These are phyloP conservation scores for Rhizopogon sp. DNA, from an alignment of 768 basidiomycete species.

Conservation along the genomic window DNA sequence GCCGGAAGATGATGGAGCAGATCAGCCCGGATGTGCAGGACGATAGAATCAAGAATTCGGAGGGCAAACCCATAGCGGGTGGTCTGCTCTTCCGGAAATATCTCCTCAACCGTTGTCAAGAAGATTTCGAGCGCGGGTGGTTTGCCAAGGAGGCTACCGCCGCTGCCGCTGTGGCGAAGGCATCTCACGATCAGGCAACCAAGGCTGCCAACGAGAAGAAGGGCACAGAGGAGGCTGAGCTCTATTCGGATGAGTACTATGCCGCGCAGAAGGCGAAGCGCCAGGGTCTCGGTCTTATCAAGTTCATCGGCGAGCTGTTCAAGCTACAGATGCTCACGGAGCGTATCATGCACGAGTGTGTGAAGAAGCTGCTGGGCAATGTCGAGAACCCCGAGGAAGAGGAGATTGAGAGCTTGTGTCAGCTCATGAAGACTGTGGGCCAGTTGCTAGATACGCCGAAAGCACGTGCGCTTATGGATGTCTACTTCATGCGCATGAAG, in stretches of 20 bases:
- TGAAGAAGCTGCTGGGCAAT: slow-evolving; percentile 91
- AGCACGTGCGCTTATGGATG: slow-evolving; percentile 81
- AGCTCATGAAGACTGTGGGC: slow-evolving; percentile 87
- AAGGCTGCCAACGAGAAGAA: slow-evolving; percentile 16
- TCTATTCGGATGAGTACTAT: slow-evolving; percentile 96
- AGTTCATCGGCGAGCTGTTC: slow-evolving; percentile 98
- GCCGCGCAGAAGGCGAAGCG: slow-evolving; percentile 92
- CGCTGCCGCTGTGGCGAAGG: slow-evolving; percentile 10
- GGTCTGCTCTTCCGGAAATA: slow-evolving; percentile 97
- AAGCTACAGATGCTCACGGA: slow-evolving; percentile 98
- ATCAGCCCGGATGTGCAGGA: slow-evolving; percentile 87
- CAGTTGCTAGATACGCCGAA: slow-evolving; percentile 76
- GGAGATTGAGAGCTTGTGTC: slow-evolving; percentile 95
- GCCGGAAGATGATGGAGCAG: slow-evolving; percentile 92
- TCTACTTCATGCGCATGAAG: slow-evolving; percentile 90
- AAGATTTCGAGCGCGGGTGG: slow-evolving; percentile 98
- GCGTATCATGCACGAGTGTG: slow-evolving; percentile 98
- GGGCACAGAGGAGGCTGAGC: slow-evolving; percentile 51
- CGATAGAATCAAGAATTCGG: slow-evolving; percentile 73
- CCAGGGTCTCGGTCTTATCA: slow-evolving; percentile 93
- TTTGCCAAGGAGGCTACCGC: slow-evolving; percentile 71
- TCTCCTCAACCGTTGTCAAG: slow-evolving; percentile 92
- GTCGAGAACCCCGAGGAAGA: slow-evolving; percentile 96
- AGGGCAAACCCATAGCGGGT: slow-evolving; percentile 88
- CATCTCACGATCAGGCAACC: no score